phyloP scores from a whole-genome alignment of 306 rosid genomes.

The Bauhinia variegata region DNA sequence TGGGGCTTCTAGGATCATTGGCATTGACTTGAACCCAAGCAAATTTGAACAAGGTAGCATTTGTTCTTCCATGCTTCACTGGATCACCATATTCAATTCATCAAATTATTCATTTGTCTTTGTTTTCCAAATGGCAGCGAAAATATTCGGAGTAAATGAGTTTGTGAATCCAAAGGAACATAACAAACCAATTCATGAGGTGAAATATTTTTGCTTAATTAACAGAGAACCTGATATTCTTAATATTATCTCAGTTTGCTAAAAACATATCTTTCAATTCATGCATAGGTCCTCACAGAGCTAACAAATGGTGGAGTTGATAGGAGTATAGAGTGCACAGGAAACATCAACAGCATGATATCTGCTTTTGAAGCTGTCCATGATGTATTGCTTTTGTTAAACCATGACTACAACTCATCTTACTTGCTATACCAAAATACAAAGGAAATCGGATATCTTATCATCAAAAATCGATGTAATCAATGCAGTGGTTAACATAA shows the following conservation, averaged over 20 bases:
- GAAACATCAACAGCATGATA: constrained; percentile 52
- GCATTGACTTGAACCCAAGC: constrained; percentile 43
- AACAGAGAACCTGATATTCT: background rate
- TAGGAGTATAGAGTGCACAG: constrained; percentile 56
- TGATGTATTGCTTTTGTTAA: constrained; percentile 41
- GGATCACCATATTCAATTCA: background rate
- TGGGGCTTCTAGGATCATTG: constrained; percentile 47
- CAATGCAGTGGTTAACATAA: too few relatives aligned
- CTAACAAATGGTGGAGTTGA: constrained; percentile 67
- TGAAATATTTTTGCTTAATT: background rate
- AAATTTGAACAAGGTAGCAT: constrained; percentile 46
- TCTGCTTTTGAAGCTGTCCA: constrained; percentile 65
- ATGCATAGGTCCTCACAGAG: constrained; percentile 47
- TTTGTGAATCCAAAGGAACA: constrained; percentile 58
- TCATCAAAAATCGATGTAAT: too few relatives aligned
- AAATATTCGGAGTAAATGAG: constrained; percentile 55
- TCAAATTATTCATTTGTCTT: background rate
- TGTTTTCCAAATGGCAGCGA: constrained; percentile 38
- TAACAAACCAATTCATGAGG: constrained; percentile 55
- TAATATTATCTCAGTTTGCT: background rate
- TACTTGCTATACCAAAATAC: background rate
- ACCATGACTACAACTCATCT: background rate
- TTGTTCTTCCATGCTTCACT: background rate
- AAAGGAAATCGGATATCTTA: background rate
- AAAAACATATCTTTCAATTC: background rate